Evolutionary conservation across 1,284 basidiomycete genomes (phyloP).

Genomic region (Thelephora terrestris): DNA sequence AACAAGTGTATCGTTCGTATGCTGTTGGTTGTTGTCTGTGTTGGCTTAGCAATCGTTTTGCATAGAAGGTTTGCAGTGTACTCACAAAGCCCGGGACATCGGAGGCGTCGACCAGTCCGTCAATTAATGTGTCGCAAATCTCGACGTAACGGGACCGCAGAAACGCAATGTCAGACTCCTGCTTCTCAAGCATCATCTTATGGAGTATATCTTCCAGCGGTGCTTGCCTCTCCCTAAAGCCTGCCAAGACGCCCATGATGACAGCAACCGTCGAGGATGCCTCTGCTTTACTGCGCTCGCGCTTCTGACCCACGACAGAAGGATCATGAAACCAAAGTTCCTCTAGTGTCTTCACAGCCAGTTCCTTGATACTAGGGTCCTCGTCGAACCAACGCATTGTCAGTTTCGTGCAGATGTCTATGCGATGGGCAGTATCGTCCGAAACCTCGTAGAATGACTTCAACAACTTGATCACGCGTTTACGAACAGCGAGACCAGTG

Average conservation of each 20-base stretch:
- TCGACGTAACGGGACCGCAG: conserved; percentile 60
- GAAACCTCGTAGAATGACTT: conserved; percentile 71
- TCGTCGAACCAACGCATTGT: conserved; percentile 83
- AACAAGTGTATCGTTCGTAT: conserved; percentile 80
- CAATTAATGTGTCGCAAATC: conserved; percentile 78
- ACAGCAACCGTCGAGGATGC: conserved; percentile 58
- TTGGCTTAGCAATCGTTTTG: conserved; percentile 8
- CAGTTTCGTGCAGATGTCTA: conserved; percentile 80
- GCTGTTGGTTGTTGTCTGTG: conserved; percentile 69
- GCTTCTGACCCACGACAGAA: conserved; percentile 21
- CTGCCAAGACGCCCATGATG: conserved; percentile 77
- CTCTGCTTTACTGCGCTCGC: conserved; percentile 36
- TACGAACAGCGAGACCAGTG: conserved; percentile 85
- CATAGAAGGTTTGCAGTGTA: conserved; percentile 9
- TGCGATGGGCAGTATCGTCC: conserved; percentile 46
- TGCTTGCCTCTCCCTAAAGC: conserved; percentile 74
- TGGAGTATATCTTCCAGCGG: conserved; percentile 80
- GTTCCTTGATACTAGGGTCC: conserved; percentile 87
- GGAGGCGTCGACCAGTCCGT: conserved; percentile 78
- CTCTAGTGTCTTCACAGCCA: conserved; percentile 80
- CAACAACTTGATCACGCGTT: conserved; percentile 90
- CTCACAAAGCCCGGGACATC: conserved; percentile 70
- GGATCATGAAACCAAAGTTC: conserved; percentile 77
- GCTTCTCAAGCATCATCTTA: conserved; percentile 62
- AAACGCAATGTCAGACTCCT: conserved; percentile 35